Evolutionary conservation across 345 rosid genomes (phyloP).

Genomic region (Streptanthus diversifolius): DNA sequence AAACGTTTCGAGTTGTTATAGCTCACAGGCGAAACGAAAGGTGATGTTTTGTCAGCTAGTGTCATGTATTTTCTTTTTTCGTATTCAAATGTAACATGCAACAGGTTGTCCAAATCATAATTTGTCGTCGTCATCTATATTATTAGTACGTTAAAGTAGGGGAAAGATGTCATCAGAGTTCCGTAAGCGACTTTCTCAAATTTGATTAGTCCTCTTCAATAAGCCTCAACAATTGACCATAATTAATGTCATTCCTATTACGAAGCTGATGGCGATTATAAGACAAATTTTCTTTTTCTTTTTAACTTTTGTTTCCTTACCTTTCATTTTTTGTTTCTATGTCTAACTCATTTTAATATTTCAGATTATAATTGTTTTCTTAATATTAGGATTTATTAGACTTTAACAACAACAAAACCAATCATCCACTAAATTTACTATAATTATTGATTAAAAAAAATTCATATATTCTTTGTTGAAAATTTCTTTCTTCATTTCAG

Average conservation of each 20-base stretch:
- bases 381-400: background rate
- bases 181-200: background rate
- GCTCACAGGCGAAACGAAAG: background rate
- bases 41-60: slow-evolving; percentile 3
- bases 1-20: slow-evolving; percentile 2
- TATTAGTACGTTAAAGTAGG: background rate
- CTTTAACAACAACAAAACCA: no score
- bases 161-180: background rate
- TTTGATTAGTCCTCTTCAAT: slow-evolving; percentile 7
- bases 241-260: background rate
- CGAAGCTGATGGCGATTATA: background rate
- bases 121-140: background rate
- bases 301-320: background rate
- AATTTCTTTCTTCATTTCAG: no score
- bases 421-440: no score
- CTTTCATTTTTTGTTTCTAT: background rate
- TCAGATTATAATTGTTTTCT: background rate
- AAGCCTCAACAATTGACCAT: slow-evolving; percentile 9
- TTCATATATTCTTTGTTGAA: no score
- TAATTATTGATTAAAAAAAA: no score
- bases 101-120: slow-evolving; percentile 14
- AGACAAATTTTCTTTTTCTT: background rate
- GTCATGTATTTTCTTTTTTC: background rate
- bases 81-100: slow-evolving; percentile 2
- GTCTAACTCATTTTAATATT: background rate